These are phyloP conservation scores for Mucor velutinosus DNA, from an alignment of 371 early-diverging fungal species.

Conservation along the genomic window DNA sequence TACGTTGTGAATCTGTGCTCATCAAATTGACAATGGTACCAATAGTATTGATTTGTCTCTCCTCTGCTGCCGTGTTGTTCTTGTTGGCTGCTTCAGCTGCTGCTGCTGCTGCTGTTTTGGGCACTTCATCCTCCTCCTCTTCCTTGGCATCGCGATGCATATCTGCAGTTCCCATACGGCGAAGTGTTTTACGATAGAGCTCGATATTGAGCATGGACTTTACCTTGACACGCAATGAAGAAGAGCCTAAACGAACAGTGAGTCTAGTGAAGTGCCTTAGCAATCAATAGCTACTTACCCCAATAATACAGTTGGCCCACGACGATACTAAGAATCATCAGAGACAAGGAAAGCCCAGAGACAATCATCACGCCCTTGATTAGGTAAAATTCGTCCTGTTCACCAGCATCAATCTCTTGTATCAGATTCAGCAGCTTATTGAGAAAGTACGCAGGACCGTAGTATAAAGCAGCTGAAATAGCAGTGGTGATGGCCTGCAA, in stretches of 20 bases:
- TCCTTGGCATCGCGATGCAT: slow-evolving; percentile 37
- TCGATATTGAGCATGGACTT: slow-evolving; percentile 57
- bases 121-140: slow-evolving; percentile 10
- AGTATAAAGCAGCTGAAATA: slow-evolving; percentile 17
- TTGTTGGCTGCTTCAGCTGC: background rate
- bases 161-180: slow-evolving; percentile 25
- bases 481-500: slow-evolving; percentile 17
- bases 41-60: slow-evolving; percentile 11
- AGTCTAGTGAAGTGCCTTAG: slow-evolving; percentile 2
- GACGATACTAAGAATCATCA: slow-evolving; percentile 37
- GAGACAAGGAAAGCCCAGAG: slow-evolving; percentile 24
- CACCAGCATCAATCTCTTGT: slow-evolving; percentile 15
- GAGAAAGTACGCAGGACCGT: slow-evolving; percentile 29
- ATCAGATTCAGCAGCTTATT: slow-evolving; percentile 28
- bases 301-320: slow-evolving; percentile 53
- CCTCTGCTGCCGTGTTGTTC: background rate
- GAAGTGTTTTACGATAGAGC: slow-evolving; percentile 60
- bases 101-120: background rate
- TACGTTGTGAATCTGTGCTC: slow-evolving; percentile 70
- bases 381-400: slow-evolving; percentile 10
- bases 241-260: slow-evolving; percentile 2
- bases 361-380: slow-evolving; percentile 9
- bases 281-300: slow-evolving; percentile 15
- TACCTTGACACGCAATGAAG: slow-evolving; percentile 28
- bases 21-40: slow-evolving; percentile 80